Percentiles rank a stretch among this genome's conserved stretches.
Conservation (phyloP, 1,284 basidiomycete species). For the Athelia psychrophila region DNA sequence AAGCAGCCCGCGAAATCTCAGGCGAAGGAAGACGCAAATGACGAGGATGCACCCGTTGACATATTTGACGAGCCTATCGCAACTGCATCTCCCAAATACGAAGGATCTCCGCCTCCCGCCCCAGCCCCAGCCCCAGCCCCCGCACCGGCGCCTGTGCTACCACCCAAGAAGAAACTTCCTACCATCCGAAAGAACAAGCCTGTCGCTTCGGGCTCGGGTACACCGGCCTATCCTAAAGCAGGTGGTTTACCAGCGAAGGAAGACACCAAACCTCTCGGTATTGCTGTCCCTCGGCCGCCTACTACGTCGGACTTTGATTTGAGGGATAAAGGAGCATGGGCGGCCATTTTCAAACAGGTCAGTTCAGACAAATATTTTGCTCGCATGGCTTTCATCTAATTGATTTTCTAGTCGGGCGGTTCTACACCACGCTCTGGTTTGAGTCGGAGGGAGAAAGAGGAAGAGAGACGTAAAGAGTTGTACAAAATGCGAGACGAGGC, state of each 20-base stretch:
- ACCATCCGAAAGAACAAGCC: slow-evolving; percentile 72
- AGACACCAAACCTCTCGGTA: slow-evolving; percentile 18
- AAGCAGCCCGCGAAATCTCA: neutral
- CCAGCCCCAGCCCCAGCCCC: slow-evolving; percentile 14
- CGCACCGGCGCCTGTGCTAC: slow-evolving; percentile 24
- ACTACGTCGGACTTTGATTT: slow-evolving; percentile 61
- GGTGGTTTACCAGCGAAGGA: slow-evolving; percentile 18
- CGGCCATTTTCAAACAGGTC: neutral
- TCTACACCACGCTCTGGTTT: slow-evolving; percentile 55
- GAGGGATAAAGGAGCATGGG: slow-evolving; percentile 18
- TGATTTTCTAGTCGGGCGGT: slow-evolving; percentile 39
- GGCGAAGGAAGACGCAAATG: neutral
- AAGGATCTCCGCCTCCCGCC: slow-evolving; percentile 1
- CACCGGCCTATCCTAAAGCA: slow-evolving; percentile 24
- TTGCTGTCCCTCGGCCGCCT: slow-evolving; percentile 19
- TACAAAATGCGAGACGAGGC: slow-evolving; percentile 72
- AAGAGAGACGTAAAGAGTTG: slow-evolving; percentile 65
- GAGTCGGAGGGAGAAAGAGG: slow-evolving; percentile 59
- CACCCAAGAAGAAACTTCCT: slow-evolving; percentile 66
- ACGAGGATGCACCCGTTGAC: neutral
- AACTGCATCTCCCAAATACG: slow-evolving; percentile 1
- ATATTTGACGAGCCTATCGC: neutral
- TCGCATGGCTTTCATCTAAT: neutral
- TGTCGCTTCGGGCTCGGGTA: slow-evolving; percentile 24
- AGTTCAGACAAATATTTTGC: neutral